phyloP scores from a whole-genome alignment of 768 basidiomycete genomes.

The Pholiota microspora region DNA sequence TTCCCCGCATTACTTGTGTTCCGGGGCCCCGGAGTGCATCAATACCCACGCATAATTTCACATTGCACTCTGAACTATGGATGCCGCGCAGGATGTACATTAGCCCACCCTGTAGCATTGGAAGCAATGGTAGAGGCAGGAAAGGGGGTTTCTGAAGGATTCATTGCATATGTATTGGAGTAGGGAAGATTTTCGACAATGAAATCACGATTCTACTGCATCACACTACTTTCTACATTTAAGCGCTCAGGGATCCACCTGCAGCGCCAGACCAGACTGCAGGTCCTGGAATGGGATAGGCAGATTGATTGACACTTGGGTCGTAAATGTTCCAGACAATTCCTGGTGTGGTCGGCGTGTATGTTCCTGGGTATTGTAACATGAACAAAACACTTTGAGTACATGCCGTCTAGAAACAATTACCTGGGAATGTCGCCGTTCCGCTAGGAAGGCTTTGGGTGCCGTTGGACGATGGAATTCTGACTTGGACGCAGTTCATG shows the following conservation, averaged over 20 bases:
- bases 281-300: slow-evolving; percentile 30
- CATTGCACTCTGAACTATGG: neutral
- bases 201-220: too few relatives aligned
- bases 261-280: slow-evolving; percentile 29
- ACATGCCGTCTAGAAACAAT: neutral
- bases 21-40: neutral
- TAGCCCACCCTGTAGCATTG: too few relatives aligned
- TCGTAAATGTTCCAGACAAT: slow-evolving; percentile 32
- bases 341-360: slow-evolving; percentile 29
- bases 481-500: slow-evolving; percentile 47
- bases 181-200: too few relatives aligned
- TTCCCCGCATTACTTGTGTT: slow-evolving; percentile 9
- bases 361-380: slow-evolving; percentile 16
- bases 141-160: too few relatives aligned
- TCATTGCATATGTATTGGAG: too few relatives aligned
- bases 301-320: slow-evolving; percentile 15
- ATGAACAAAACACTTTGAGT: neutral
- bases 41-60: neutral
- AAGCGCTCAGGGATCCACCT: slow-evolving; percentile 21
- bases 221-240: neutral
- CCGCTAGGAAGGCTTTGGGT: slow-evolving; percentile 25
- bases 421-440: slow-evolving; percentile 28
- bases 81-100: neutral
- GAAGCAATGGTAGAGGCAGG: too few relatives aligned
- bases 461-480: slow-evolving; percentile 33